A percentile compares a stretch with the other conserved stretches of the same genome.
Evolutionary conservation across 2,329 filamentous ascomycete genomes (phyloP).

Genomic region (Colletotrichum sp.): DNA sequence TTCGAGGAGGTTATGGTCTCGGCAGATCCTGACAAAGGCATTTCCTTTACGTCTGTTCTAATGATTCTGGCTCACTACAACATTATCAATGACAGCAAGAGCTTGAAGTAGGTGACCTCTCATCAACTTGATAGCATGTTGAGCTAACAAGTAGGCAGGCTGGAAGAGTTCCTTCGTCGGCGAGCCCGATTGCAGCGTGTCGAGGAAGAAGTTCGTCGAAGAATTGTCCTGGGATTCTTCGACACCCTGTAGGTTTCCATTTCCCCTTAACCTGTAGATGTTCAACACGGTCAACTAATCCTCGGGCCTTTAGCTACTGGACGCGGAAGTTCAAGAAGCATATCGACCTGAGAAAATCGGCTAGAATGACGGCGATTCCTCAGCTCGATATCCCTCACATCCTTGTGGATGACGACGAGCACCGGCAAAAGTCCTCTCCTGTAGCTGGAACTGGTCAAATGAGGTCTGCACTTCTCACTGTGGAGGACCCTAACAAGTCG

Average conservation of each 20-base stretch:
- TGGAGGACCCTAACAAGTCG: constrained; percentile 37
- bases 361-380: constrained; percentile 79
- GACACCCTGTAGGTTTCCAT: constrained; percentile 73
- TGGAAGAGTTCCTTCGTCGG: constrained; percentile 93
- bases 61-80: constrained; percentile 99
- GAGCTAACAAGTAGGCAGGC: constrained; percentile 47
- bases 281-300: neutral
- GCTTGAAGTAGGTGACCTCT: constrained; percentile 68
- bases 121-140: neutral
- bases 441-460: constrained; percentile 28
- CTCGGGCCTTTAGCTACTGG: constrained; percentile 68
- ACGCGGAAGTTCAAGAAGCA: constrained; percentile 80
- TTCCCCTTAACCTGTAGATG: neutral
- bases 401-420: constrained; percentile 75
- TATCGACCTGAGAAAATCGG: constrained; percentile 73
- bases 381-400: constrained; percentile 89
- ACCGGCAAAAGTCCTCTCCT: constrained; percentile 24
- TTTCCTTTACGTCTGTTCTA: constrained; percentile 88
- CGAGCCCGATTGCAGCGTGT: constrained; percentile 90
- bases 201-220: constrained; percentile 90
- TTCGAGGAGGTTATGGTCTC: constrained; percentile 96
- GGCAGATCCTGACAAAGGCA: constrained; percentile 86
- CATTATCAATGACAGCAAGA: constrained; percentile 97
- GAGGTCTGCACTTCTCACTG: constrained; percentile 37
- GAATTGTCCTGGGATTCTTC: constrained; percentile 93